These are phyloP conservation scores for Ophiostoma sp. DNA, from an alignment of 2,329 filamentous ascomycete species.

Conservation along the genomic window DNA sequence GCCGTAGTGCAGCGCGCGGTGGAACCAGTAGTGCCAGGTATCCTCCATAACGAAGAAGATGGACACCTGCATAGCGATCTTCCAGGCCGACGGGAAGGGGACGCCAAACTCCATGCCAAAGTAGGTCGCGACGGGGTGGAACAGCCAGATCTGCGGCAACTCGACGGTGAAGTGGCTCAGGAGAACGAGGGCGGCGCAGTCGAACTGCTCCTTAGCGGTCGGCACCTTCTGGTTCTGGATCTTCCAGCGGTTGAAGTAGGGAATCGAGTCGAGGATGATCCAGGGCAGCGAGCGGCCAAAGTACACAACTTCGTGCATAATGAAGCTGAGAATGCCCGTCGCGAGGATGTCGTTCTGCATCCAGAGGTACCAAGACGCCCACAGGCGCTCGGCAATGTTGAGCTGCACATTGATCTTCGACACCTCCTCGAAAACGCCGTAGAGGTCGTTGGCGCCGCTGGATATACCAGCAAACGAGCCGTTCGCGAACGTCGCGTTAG, in stretches of 20 bases:
- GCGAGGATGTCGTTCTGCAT: constrained; percentile 98
- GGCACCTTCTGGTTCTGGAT: constrained; percentile 90
- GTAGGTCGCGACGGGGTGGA: constrained; percentile 93
- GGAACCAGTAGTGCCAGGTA: constrained; percentile 97
- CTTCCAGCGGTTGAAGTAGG: constrained; percentile 90
- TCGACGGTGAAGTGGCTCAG: constrained; percentile 97
- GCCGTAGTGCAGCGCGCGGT: constrained; percentile 90
- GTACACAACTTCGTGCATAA: constrained; percentile 92
- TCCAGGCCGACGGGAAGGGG: constrained; percentile 82
- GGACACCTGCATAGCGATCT: constrained; percentile 86
- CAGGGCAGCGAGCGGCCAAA: constrained; percentile 89
- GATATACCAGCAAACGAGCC: constrained; percentile 23
- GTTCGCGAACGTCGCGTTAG: constrained; percentile 27
- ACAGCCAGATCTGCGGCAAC: constrained; percentile 97
- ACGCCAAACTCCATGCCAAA: constrained; percentile 86
- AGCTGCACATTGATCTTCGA: constrained; percentile 79
- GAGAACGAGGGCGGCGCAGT: constrained; percentile 89
- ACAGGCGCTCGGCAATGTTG: constrained; percentile 82
- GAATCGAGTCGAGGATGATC: constrained; percentile 87
- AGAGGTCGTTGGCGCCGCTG: constrained; percentile 49
- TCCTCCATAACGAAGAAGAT: constrained; percentile 97
- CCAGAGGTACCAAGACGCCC: constrained; percentile 95
- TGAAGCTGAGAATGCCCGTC: constrained; percentile 95
- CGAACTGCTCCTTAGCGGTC: constrained; percentile 89
- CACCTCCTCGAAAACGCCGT: constrained; percentile 62